Base-by-base conservation (phyloP, 2,329 filamentous ascomycete species). In the Scytalidium sp. region DNA sequence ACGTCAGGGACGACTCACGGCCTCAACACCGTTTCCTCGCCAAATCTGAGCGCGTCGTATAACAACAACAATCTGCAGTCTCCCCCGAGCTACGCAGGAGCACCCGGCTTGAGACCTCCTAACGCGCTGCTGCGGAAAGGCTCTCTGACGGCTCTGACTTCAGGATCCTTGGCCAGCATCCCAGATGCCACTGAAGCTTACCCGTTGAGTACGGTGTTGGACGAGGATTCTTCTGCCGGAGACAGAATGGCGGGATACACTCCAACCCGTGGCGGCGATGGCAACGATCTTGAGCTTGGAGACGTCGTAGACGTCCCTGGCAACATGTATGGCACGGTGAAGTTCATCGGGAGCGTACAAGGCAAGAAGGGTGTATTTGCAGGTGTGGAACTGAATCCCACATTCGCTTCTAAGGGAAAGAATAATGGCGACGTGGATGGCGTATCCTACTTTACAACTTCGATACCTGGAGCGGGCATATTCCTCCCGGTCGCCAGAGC, bases 361-460 rank as follows among this genome's bases (percentile, higher is more conserved):
- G 92, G 92, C 55, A 97, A 96, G 75, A 90, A 88, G 59, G 94
- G 94, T 45, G 81, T 82, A 19, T 99, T 99, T 75, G 91, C 90
- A 25, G 94, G 94, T 42, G 89, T 99, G 29, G 94, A 99, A 70
- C 77, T 99, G 55, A 83, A 86, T 61, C 75, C 81, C 47, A 88
- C 96, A 58, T 95, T 87, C 73, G 88, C 91, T 27, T 70, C 78
- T 46, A 83, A 87, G 64, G 94, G 94, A 27, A 99, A 99, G 76
- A 99, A 99, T 65, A 95, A 82, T 62, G 94, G 94, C 56, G 92
- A 96, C 68, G 94, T 97, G 48, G 93, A 97, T 60, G 94, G 93
- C 50, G 64, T 85, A 44, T 82, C 75, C 27, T 99, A 99, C 71
- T 99, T 99, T 67, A 78, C 76, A 29, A 96, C 94, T 10, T 79